phyloP scores from a whole-genome alignment of 345 rosid genomes.

The Trapa incisa region DNA sequence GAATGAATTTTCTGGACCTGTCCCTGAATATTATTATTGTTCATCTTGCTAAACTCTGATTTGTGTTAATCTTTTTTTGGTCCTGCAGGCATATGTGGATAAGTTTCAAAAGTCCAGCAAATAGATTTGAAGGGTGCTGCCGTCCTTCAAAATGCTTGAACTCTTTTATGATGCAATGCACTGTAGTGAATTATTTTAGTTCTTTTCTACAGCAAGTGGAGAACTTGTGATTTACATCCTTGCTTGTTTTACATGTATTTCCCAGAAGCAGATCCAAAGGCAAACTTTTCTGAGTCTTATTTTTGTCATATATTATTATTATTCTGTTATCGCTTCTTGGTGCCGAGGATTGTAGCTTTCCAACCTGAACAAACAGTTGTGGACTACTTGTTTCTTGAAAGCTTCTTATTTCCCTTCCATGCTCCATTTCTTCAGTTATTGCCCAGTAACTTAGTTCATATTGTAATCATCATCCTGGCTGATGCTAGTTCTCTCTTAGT shows the following conservation, averaged over 20 bases:
- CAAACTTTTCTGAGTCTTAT: background rate
- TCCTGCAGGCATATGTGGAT: slow-evolving; percentile 10
- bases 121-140: background rate
- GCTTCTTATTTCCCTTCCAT: background rate
- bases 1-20: no score
- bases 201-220: background rate
- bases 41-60: background rate
- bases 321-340: no score
- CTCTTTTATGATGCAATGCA: background rate
- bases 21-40: background rate
- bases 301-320: background rate
- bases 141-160: background rate
- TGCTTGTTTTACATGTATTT: background rate
- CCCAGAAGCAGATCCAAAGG: background rate
- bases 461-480: background rate
- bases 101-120: slow-evolving; percentile 6
- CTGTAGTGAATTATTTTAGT: background rate
- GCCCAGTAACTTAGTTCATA: background rate
- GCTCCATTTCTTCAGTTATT: background rate
- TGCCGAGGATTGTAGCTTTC: background rate
- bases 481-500: background rate
- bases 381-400: background rate
- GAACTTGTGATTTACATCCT: background rate
- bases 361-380: background rate
- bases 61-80: background rate